These are phyloP conservation scores for Exophiala sideris DNA, from an alignment of 2,329 filamentous ascomycete genomes.

Conservation along the genomic window DNA sequence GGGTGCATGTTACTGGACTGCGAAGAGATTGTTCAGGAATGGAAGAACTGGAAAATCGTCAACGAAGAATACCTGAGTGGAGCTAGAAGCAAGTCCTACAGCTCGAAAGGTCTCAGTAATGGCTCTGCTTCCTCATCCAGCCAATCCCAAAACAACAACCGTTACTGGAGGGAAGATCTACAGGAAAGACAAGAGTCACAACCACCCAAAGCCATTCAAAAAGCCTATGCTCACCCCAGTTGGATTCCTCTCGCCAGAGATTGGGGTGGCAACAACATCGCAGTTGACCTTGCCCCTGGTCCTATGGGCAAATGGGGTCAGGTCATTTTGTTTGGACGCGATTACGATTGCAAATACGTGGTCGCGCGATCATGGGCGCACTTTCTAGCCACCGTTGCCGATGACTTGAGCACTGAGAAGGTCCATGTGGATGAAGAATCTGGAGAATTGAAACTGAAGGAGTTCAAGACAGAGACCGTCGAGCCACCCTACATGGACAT, in stretches of 20 bases:
- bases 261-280: conserved; percentile 98
- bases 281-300: conserved; percentile 86
- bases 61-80: conserved; percentile 81
- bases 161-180: conserved; percentile 79
- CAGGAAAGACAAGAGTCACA: conserved; percentile 82
- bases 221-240: conserved; percentile 84
- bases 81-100: conserved; percentile 54
- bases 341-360: conserved; percentile 98
- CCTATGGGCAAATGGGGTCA: conserved; percentile 92
- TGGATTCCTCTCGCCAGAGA: conserved; percentile 97
- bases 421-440: conserved; percentile 91
- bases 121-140: conserved; percentile 59
- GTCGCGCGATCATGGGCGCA: conserved; percentile 87
- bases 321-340: conserved; percentile 91
- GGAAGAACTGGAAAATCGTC: conserved; percentile 92
- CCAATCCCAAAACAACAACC: conserved; percentile 48
- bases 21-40: conserved; percentile 96
- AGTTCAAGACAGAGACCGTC: conserved; percentile 84
- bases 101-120: conserved; percentile 65
- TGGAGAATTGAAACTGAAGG: conserved; percentile 83
- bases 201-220: conserved; percentile 80
- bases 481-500: conserved; percentile 95
- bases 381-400: conserved; percentile 81
- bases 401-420: conserved; percentile 86
- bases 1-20: conserved; percentile 94